These are phyloP conservation scores for Fusarium albosuccineum DNA, from an alignment of 2,329 filamentous ascomycete species.

Conservation along the genomic window DNA sequence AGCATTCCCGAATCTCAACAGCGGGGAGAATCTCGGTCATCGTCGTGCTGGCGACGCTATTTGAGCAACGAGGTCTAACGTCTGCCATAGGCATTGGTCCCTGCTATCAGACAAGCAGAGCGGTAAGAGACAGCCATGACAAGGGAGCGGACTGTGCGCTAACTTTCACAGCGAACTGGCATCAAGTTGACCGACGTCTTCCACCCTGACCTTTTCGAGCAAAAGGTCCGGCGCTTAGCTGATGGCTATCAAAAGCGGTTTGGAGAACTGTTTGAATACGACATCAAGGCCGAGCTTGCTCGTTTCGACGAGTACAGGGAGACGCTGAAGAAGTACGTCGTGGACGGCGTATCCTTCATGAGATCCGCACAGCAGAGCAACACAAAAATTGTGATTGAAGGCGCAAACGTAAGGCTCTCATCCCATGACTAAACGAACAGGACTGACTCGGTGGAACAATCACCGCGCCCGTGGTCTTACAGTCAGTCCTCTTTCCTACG, in stretches of 20 bases:
- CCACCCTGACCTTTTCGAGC: constrained; percentile 74
- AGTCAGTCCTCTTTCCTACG: constrained; percentile 32
- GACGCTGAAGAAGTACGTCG: constrained; percentile 66
- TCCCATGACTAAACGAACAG: constrained; percentile 32
- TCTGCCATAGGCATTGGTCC: constrained; percentile 55
- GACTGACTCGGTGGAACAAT: constrained; percentile 57
- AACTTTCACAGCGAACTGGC: constrained; percentile 66
- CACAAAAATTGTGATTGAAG: constrained; percentile 75
- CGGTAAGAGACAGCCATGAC: constrained; percentile 40
- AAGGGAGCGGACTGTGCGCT: constrained; percentile 38
- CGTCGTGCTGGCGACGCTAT: constrained; percentile 32
- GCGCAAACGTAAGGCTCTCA: constrained; percentile 63
- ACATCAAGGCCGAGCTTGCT: constrained; percentile 75
- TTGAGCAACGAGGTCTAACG: constrained; percentile 41
- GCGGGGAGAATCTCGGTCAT: constrained; percentile 22
- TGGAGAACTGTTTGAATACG: constrained; percentile 72
- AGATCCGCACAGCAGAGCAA: constrained; percentile 69
- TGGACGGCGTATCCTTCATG: constrained; percentile 77
- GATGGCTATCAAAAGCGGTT: constrained; percentile 72
- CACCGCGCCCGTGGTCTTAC: constrained; percentile 36
- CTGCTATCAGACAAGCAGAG: constrained; percentile 49
- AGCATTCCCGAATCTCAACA: constrained; percentile 34
- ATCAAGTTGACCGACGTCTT: constrained; percentile 77
- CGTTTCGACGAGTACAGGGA: constrained; percentile 70
- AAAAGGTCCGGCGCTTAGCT: constrained; percentile 72